These are phyloP conservation scores for Leccinum rimulosum DNA, from an alignment of 768 basidiomycete genomes.

Conservation along the genomic window DNA sequence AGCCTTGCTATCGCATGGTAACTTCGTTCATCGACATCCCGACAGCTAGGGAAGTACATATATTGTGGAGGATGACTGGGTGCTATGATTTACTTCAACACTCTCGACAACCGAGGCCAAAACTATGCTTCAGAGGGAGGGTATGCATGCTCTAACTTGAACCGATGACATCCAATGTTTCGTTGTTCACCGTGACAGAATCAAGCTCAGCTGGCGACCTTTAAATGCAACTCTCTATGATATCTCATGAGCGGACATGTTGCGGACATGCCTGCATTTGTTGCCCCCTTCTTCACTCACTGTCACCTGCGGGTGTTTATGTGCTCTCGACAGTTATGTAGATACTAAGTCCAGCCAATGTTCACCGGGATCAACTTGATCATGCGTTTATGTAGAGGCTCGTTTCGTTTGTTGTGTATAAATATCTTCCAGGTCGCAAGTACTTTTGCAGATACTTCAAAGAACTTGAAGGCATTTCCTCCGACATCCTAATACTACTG, in stretches of 20 bases:
- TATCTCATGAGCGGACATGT: neutral
- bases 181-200: neutral
- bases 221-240: neutral
- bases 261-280: neutral
- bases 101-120: conserved; percentile 38
- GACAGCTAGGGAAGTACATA: conserved; percentile 5
- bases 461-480: no score
- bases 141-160: conserved; percentile 10
- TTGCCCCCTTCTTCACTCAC: neutral
- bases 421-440: no score
- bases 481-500: no score
- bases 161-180: neutral
- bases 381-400: no score
- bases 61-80: conserved; percentile 28
- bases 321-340: neutral
- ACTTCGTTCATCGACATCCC: neutral
- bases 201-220: neutral
- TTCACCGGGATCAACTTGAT: no score
- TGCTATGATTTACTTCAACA: conserved; percentile 26
- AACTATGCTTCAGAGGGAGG: conserved; percentile 4
- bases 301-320: neutral
- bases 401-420: no score
- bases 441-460: no score
- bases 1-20: neutral
- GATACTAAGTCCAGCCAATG: no score